These are phyloP conservation scores for Porcisia deanei DNA, from an alignment of 208 protist species.

Conservation along the genomic window DNA sequence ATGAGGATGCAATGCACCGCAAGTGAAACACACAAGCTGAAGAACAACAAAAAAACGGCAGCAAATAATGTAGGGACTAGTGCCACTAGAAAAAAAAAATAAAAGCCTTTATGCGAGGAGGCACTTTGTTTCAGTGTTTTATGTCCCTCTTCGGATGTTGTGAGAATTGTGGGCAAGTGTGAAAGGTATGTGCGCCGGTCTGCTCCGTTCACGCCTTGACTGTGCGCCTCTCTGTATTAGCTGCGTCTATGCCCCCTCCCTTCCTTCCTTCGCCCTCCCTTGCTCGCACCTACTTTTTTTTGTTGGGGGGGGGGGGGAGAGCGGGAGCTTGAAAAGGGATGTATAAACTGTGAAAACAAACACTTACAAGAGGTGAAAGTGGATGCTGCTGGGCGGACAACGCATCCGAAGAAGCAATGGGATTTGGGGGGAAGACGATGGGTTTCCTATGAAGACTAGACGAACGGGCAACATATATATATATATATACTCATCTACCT, in stretches of 20 bases:
- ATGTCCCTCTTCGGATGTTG: not conserved
- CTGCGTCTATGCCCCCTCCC: not conserved
- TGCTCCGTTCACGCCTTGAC: not conserved
- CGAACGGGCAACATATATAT: too few species aligned
- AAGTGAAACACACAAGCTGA: constrained; percentile 13
- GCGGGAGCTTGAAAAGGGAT: not conserved
- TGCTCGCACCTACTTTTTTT: not conserved
- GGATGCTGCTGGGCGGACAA: not conserved
- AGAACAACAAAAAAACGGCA: not conserved
- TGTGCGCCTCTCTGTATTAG: not conserved
- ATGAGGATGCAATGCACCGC: constrained; percentile 1
- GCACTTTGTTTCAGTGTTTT: constrained; percentile 2
- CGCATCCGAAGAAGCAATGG: not conserved
- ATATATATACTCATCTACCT: too few species aligned
- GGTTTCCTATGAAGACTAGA: too few species aligned
- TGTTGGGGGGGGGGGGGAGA: too few species aligned
- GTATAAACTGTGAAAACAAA: not conserved
- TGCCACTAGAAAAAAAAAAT: not conserved
- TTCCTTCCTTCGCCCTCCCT: too few species aligned
- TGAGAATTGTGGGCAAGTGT: not conserved
- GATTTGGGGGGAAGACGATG: too few species aligned
- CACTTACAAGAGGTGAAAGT: not conserved
- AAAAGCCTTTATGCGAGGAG: not conserved
- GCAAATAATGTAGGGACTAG: constrained; percentile 6
- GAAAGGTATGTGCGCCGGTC: not conserved